phyloP scores from a whole-genome alignment of 2,329 filamentous ascomycete species.

The Xenosphaeropsis pyriputrescens region DNA sequence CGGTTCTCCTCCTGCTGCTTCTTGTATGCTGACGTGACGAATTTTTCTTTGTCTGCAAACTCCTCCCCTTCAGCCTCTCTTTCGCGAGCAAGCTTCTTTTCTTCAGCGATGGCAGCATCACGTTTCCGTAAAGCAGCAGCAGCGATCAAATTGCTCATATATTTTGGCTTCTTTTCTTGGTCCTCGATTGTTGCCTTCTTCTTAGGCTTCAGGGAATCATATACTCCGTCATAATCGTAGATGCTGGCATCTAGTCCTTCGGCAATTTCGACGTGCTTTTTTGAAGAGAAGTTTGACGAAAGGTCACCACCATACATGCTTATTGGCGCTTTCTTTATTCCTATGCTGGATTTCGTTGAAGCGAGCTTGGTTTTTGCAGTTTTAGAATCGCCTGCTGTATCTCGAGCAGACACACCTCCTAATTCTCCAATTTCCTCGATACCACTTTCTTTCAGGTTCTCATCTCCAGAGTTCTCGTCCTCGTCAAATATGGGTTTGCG shows the following conservation, averaged over 20 bases:
- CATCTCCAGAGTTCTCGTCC: constrained; percentile 40
- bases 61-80: constrained; percentile 69
- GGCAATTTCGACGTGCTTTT: constrained; percentile 49
- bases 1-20: constrained; percentile 64
- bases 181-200: constrained; percentile 38
- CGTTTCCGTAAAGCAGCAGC: constrained; percentile 65
- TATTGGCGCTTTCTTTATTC: constrained; percentile 25
- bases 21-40: constrained; percentile 74
- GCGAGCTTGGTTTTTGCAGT: constrained; percentile 9
- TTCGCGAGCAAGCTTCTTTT: constrained; percentile 66
- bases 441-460: constrained; percentile 18
- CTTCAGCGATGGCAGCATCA: constrained; percentile 63
- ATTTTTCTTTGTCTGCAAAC: constrained; percentile 72
- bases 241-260: constrained; percentile 56
- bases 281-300: constrained; percentile 47
- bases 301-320: constrained; percentile 46
- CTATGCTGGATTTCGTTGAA: constrained; percentile 11
- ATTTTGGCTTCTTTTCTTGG: constrained; percentile 53
- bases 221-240: constrained; percentile 76
- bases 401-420: constrained; percentile 28
- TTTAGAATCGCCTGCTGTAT: constrained; percentile 16
- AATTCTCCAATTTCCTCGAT: constrained; percentile 46
- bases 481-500: constrained; percentile 44
- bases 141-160: constrained; percentile 61
- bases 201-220: constrained; percentile 59